Percentiles rank a stretch among this genome's conserved stretches.
Evolutionary conservation across 2,329 filamentous ascomycete genomes (phyloP).

Genomic region (Trichophyton mentagrophytes): DNA sequence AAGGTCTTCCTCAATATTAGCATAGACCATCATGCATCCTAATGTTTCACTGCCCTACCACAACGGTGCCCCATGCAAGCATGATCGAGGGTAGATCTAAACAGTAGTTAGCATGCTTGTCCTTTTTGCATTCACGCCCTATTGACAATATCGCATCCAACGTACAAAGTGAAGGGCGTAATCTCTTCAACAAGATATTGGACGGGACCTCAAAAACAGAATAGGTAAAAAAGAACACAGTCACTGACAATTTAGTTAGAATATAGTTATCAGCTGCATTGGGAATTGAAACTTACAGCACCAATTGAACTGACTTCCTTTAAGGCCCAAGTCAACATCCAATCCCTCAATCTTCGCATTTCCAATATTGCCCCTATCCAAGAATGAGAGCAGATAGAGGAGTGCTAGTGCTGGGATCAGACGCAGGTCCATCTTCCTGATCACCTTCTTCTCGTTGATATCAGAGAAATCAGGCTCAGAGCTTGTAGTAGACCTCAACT

Average conservation of each 20-base stretch:
- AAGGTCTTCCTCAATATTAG: conserved; percentile 24
- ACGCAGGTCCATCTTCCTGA: conserved; percentile 31
- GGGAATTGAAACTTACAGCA: conserved; percentile 11
- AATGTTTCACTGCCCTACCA: conserved; percentile 18
- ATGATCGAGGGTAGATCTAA: conserved; percentile 21
- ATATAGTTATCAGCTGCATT: background rate
- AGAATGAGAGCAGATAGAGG: conserved; percentile 27
- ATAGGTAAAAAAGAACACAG: conserved; percentile 19
- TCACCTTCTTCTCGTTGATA: conserved; percentile 28
- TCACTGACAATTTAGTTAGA: conserved; percentile 10
- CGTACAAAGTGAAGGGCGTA: conserved; percentile 20
- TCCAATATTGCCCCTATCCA: conserved; percentile 20
- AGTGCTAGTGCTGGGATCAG: conserved; percentile 29
- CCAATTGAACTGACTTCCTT: conserved; percentile 19
- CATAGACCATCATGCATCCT: background rate
- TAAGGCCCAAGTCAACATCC: conserved; percentile 14
- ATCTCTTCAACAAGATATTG: conserved; percentile 21
- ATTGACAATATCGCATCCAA: background rate
- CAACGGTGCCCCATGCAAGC: conserved; percentile 37
- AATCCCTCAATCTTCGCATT: conserved; percentile 20
- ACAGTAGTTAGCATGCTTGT: background rate
- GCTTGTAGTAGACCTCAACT: background rate
- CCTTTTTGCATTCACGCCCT: background rate
- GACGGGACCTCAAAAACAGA: conserved; percentile 16
- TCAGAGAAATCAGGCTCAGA: conserved; percentile 20